Evolutionary conservation across 2,329 filamentous ascomycete genomes (phyloP).

Genomic region (Chaetomium globosum): DNA sequence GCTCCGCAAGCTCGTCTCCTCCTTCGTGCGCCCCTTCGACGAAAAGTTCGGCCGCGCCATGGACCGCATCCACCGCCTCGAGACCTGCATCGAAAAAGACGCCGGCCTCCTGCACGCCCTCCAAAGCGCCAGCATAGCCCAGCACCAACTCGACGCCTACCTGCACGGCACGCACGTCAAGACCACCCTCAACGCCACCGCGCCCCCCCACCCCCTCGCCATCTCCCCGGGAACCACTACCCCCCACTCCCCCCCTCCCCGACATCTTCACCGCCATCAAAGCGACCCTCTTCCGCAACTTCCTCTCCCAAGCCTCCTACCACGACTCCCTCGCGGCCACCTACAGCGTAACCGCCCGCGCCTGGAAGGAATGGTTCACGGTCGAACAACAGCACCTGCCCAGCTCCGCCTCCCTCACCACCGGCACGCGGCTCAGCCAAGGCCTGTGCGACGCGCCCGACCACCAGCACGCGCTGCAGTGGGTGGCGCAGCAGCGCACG

Average conservation of each 20-base stretch:
- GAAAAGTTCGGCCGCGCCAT: constrained; percentile 30
- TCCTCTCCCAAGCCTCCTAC: constrained; percentile 37
- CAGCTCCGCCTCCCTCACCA: constrained; percentile 17
- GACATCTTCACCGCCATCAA: constrained; percentile 31
- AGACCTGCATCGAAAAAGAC: constrained; percentile 30
- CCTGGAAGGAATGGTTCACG: constrained; percentile 38
- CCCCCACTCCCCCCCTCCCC: background rate
- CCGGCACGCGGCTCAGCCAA: constrained; percentile 33
- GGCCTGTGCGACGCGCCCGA: constrained; percentile 40
- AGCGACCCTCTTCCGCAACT: constrained; percentile 34
- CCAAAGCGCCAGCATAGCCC: constrained; percentile 21
- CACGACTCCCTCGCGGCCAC: constrained; percentile 38
- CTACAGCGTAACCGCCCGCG: constrained; percentile 37
- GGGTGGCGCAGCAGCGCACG: constrained; percentile 35
- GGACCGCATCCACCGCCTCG: constrained; percentile 27
- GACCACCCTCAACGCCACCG: constrained; percentile 11
- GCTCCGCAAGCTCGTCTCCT: constrained; percentile 21
- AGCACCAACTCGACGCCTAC: constrained; percentile 23
- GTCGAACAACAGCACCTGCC: constrained; percentile 38
- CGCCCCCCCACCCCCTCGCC: background rate
- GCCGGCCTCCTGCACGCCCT: constrained; percentile 26
- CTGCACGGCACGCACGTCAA: constrained; percentile 22
- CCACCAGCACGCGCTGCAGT: constrained; percentile 38
- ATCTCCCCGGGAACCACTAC: background rate
- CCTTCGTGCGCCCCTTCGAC: constrained; percentile 26